Percentiles rank a stretch among this genome's conserved stretches.
phyloP scores from a whole-genome alignment of 108 stramenopile species.

The Conticribra guillardii region DNA sequence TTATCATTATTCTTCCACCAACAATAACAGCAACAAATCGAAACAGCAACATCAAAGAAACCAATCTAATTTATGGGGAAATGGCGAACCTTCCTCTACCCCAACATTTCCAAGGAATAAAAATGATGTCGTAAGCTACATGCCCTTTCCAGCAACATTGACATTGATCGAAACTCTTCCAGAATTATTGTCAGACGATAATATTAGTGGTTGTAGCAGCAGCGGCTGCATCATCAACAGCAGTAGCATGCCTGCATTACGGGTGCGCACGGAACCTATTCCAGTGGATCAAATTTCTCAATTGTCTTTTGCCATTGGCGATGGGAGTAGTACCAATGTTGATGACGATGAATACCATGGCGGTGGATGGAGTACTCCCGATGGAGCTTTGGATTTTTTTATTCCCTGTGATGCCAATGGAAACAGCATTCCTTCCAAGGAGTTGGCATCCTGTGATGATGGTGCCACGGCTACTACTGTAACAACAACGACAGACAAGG shows the following conservation, averaged over 20 bases:
- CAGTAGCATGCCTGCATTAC: slow-evolving; percentile 3
- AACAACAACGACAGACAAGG: no score
- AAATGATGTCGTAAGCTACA: slow-evolving; percentile 4
- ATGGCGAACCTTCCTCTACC: no score
- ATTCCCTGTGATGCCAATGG: slow-evolving; percentile 15
- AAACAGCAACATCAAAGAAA: neutral
- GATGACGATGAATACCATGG: no score
- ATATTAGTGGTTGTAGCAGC: no score
- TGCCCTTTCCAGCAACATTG: slow-evolving; percentile 20
- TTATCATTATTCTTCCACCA: neutral
- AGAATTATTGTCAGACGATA: neutral
- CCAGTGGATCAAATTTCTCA: slow-evolving; percentile 8
- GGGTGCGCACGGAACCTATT: slow-evolving; percentile 23
- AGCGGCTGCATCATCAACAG: no score
- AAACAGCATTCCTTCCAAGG: neutral
- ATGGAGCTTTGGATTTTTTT: slow-evolving; percentile 24
- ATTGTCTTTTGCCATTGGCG: neutral
- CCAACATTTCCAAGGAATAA: no score
- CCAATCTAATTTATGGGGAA: no score
- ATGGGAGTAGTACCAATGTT: no score
- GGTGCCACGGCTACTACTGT: no score
- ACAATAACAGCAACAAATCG: neutral
- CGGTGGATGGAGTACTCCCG: slow-evolving; percentile 9
- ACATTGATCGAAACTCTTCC: slow-evolving; percentile 17
- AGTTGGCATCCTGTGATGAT: no score